phyloP scores from a whole-genome alignment of 805 yeast genomes.

The Candida wancherniae region DNA sequence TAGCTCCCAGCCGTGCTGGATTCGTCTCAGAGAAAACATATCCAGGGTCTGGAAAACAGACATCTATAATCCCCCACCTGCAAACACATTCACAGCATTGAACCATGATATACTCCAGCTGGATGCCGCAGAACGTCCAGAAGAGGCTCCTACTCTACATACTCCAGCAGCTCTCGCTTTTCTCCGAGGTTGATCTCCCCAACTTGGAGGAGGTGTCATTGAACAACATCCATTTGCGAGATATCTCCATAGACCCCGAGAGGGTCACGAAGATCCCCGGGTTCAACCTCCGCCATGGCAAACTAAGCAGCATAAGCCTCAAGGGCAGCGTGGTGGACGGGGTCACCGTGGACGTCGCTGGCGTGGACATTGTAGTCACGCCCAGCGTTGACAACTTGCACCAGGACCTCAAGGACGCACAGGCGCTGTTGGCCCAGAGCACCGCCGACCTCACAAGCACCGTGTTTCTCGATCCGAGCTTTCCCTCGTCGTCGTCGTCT shows the following conservation, averaged over 20 bases:
- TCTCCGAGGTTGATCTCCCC: slow-evolving; percentile 76
- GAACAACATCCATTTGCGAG: slow-evolving; percentile 46
- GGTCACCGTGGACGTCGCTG: slow-evolving; percentile 54
- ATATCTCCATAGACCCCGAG: slow-evolving; percentile 69
- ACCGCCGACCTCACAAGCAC: slow-evolving; percentile 70
- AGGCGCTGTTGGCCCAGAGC: slow-evolving; percentile 62
- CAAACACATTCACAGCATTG: too few relatives aligned
- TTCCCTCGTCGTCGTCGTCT: not conserved
- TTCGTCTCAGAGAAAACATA: too few relatives aligned
- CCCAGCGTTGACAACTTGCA: slow-evolving; percentile 28
- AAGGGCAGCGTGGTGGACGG: slow-evolving; percentile 68
- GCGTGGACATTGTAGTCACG: slow-evolving; percentile 43
- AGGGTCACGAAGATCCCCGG: slow-evolving; percentile 63
- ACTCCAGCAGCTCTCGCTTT: slow-evolving; percentile 73
- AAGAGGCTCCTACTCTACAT: slow-evolving; percentile 75
- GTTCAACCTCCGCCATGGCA: slow-evolving; percentile 56
- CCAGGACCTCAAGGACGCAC: slow-evolving; percentile 27
- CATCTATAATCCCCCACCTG: too few relatives aligned
- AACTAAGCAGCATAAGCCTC: slow-evolving; percentile 49
- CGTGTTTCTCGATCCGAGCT: slow-evolving; percentile 32
- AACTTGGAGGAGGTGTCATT: slow-evolving; percentile 73
- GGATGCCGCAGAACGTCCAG: slow-evolving; percentile 86
- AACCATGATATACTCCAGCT: slow-evolving; percentile 29
- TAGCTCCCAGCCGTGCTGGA: too few relatives aligned
- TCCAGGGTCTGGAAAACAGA: too few relatives aligned